Base-by-base conservation (phyloP, 805 yeast species). In the Zygosaccharomyces siamensis region DNA sequence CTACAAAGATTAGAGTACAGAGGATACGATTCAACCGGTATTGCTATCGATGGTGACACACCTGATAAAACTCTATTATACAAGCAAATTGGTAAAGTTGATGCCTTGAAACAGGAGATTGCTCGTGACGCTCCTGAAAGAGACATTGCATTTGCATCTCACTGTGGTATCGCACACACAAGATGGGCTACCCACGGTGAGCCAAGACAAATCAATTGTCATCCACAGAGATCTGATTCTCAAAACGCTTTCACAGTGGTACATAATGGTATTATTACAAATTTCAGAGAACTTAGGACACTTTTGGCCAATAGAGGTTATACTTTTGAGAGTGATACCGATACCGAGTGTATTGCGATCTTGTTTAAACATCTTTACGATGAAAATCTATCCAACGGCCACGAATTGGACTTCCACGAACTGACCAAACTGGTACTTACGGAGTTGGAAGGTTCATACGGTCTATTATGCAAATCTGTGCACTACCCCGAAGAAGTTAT, bases 111-210 rank as follows among this genome's bases (percentile, higher is more conserved):
- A 66, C 76, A 80, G 53, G 83, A 83, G 70, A 81, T 87, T 57
- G 73, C 71, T 28, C 56, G 67, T 20, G 63, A 67, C 20, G 67
- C 78, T 40, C 77, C 83, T 49, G 79, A 85, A 61, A 76, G 84
- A 59, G 69, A 76, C 26, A 81, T 79, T 52, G 75, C 80, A 18
- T 89, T 88, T 64, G 83, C 80, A 59, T 81, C 84, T 67, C 99
- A 93, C 66, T 89, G 83, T 52, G 99, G 96, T 66, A 93, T 93
- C 68, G 98, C 99, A 21, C 99, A 93, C 72, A 93, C 99, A 11
- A 86, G 99, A 76, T 93, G 99, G 99, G 99, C 99, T 45, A 93
- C 99, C 33, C 99, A 93, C 70, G 99, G 99, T 70, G 87, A 83
- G 61, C 97, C 97, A 49, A 81, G 80, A 57, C 80, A 77, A 53